Evolutionary conservation across 495 filamentous ascomycete genomes (phyloP), one percentile per base, ranked within the genome.

Genomic region (Podospora australis): DNA sequence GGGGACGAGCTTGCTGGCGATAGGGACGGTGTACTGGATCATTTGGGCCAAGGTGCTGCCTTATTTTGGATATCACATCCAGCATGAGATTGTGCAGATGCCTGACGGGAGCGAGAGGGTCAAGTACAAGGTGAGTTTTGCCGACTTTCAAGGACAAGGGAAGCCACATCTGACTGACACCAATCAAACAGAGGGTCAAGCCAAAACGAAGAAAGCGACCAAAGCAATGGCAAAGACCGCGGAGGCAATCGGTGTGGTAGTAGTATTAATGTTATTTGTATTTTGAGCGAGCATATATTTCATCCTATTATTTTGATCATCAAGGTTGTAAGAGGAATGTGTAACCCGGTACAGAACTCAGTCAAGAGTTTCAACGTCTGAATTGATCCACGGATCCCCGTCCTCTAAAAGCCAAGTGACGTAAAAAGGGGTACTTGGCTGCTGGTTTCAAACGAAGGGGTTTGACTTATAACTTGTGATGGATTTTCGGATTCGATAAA

Each of bases 1-100:
- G 44, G 71, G 71, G 17, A 66, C 70, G 34, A 69, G 67, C 24
- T 56, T 74, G 51, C 49, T 74, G 39, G 56, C 46, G 5, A 65
- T 64, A 14, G 71, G 71, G 1, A 67, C 62, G 3, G 54, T 60
- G 6, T 74, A 74, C 50, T 74, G 71, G 71, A 39, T 70, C 20
- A 41, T 67, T 14, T 74, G 71, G 71, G 71, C 71, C 16, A 62
- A 65, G 45, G 38, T 72, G 36, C 52, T 70, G 46, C 71, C 71
- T 16, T 58, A 52, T 21, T 45, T 74, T 49, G 71, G 71, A 16
- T 66, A 64, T 38, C 54, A 60, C 4, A 68, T 69, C 34, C 60
- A 66, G 42, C 66, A 69, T 32, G 65, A 69, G 57, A 57, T 69
- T 41, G 57, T 68, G 38, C 56, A 63, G 50, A 49, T 69, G 54